Base-by-base conservation (phyloP, 1,284 basidiomycete species). In the Sanghuangporus baumii region DNA sequence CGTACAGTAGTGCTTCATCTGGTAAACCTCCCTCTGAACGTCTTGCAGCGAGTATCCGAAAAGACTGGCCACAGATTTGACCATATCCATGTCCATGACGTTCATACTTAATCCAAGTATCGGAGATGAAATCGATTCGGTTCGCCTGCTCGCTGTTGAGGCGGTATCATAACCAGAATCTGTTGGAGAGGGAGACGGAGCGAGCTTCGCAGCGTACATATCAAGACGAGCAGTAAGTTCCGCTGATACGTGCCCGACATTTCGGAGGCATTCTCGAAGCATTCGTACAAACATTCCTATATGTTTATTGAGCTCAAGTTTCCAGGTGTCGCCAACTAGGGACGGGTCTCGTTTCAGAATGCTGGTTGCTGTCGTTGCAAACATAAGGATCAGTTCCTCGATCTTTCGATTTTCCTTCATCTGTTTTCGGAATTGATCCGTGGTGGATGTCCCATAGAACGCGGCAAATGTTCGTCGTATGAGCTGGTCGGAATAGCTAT, bases 341-440 rank as follows among this genome's bases (percentile, higher is more conserved):
- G 82, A 80, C 3, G 87, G 85, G 71, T 88, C 92, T 75, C 97
- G 96, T 80, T 88, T 89, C 62, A 96, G 80, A 6, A 92, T 85
- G 23, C 84, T 82, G 0, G 92, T 94, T 3, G 94, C 91, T 51
- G 94, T 88, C 2, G 95, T 93, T 14, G 96, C 95, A 71, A 98
- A 98, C 81, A 92, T 90, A 58, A 99, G 81, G 66, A 99, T 96
- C 63, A 99, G 86, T 67, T 98, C 95, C 75, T 99, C 97, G 59
- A 98, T 91, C 78, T 96, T 97, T 55, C 97, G 83, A 70, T 94
- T 96, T 74, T 98, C 95, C 73, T 94, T 94, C 84, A 98, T 89
- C 70, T 95, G 92, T 48, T 86, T 83, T 66, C 91, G 86, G 77
- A 96, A 96, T 37, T 79, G 81, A 56, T 92, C 88, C 64, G 93